phyloP scores from a whole-genome alignment of 345 rosid species.

The Triadica sebifera region DNA sequence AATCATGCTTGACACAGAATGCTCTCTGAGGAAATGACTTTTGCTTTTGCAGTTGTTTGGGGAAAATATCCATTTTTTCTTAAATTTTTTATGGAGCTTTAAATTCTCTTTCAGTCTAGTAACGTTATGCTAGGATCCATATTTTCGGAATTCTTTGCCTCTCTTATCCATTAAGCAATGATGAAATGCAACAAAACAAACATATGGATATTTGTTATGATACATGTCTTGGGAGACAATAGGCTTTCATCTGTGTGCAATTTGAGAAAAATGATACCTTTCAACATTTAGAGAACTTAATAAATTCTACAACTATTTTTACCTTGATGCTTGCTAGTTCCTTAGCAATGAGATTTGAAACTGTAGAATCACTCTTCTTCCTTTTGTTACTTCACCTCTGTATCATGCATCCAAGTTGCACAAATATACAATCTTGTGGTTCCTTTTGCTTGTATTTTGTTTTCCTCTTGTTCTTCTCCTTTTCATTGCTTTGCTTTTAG shows the following conservation, averaged over 20 bases:
- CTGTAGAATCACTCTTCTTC: neutral
- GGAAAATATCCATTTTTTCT: neutral
- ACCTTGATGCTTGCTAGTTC: neutral
- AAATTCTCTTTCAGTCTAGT: neutral
- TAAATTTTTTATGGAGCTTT: neutral
- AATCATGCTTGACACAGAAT: too few species aligned
- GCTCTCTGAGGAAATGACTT: too few species aligned
- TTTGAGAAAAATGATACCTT: neutral
- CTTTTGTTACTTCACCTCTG: neutral
- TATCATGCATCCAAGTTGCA: neutral
- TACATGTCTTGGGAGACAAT: neutral
- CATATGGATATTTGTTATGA: neutral
- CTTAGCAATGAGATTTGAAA: neutral
- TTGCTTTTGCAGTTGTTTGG: neutral
- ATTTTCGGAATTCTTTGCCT: neutral
- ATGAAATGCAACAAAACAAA: neutral
- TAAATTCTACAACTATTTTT: neutral
- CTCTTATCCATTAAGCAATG: neutral
- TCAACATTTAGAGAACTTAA: neutral
- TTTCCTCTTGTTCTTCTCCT: neutral
- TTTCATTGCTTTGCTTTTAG: neutral
- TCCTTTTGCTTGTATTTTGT: neutral
- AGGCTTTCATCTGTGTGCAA: neutral
- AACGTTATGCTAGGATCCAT: neutral
- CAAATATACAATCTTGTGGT: neutral